Evolutionary conservation across 2,329 filamentous ascomycete species (phyloP).

Genomic region (Emergomyces africanus): DNA sequence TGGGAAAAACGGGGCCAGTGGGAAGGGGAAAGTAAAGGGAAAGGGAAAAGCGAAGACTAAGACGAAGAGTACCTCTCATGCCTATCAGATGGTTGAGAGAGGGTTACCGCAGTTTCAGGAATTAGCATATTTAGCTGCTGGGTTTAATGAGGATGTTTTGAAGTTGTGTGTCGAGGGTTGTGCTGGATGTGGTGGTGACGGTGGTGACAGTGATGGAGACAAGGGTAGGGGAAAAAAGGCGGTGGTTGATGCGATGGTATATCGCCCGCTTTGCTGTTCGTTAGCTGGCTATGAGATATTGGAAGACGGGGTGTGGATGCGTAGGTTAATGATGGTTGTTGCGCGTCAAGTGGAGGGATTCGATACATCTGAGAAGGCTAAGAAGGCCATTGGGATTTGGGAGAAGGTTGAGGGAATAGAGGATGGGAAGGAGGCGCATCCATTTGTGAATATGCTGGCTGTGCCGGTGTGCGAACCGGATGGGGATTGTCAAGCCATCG

Average conservation of each 20-base stretch:
- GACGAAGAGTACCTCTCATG: background rate
- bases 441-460: conserved; percentile 7
- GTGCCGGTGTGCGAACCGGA: conserved; percentile 9
- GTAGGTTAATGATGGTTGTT: conserved; percentile 8
- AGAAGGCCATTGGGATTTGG: conserved; percentile 7
- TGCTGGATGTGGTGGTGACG: conserved; percentile 3
- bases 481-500: conserved; percentile 4
- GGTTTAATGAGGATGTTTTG: conserved; percentile 6
- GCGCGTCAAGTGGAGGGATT: conserved; percentile 6
- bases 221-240: background rate
- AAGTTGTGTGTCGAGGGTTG: conserved; percentile 5
- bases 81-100: background rate
- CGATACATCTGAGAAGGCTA: conserved; percentile 6
- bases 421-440: background rate
- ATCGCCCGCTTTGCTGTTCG: conserved; percentile 9
- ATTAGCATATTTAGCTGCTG: conserved; percentile 5
- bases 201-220: background rate
- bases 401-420: background rate
- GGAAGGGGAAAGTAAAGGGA: background rate
- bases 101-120: conserved; percentile 5
- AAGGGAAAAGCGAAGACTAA: background rate
- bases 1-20: background rate
- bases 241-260: conserved; percentile 3
- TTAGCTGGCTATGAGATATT: conserved; percentile 7
- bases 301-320: conserved; percentile 7